These are phyloP conservation scores for Scortechinia acanthostroma DNA, from an alignment of 2,329 filamentous ascomycete genomes.

Conservation along the genomic window DNA sequence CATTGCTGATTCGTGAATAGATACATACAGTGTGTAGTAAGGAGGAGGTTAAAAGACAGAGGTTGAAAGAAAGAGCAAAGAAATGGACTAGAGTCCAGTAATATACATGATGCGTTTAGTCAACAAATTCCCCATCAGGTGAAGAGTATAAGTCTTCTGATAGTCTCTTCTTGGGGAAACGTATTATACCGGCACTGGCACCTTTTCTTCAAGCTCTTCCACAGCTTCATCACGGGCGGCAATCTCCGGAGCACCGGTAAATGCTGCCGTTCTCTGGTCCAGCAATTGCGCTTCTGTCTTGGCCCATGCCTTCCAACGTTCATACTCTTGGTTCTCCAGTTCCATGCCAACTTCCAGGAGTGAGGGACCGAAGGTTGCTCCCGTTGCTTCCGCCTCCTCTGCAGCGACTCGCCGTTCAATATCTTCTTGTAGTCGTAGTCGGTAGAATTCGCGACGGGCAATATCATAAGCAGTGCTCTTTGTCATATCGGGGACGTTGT, in stretches of 20 bases:
- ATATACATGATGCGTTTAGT: no score
- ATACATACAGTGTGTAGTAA: no score
- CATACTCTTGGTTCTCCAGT: not conserved
- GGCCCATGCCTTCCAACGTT: not conserved
- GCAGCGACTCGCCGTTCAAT: constrained; percentile 2
- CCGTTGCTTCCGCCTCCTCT: constrained; percentile 1
- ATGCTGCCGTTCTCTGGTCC: not conserved
- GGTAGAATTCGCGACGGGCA: not conserved
- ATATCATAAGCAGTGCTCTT: not conserved
- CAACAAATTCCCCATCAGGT: no score
- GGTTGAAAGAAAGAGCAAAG: no score
- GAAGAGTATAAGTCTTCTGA: no score
- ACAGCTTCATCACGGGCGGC: not conserved
- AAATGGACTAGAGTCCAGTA: no score
- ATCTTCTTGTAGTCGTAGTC: not conserved
- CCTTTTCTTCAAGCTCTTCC: no score
- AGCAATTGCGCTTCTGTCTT: not conserved
- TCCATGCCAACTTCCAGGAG: not conserved
- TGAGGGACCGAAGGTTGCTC: not conserved
- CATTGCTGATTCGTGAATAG: no score
- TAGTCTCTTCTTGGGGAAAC: no score
- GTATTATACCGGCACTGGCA: no score
- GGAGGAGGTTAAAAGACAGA: no score
- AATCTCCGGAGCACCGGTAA: not conserved
- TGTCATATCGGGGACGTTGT: not conserved